Percentiles rank a stretch among this genome's conserved stretches.
Evolutionary conservation across 306 rosid genomes (phyloP).

Genomic region (Cicer yamashitae): DNA sequence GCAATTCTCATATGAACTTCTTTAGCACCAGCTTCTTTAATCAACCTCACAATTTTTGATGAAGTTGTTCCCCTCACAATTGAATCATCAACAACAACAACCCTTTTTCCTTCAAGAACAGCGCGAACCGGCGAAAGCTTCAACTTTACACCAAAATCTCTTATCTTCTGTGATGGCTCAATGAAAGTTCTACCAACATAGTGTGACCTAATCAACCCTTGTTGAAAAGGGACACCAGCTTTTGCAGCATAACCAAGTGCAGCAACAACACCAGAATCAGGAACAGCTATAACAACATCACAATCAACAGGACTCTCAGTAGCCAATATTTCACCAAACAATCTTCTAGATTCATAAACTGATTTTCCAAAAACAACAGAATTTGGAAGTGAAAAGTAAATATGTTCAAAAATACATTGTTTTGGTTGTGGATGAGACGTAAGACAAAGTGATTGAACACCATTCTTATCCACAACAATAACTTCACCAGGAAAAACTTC

Average conservation of each 20-base stretch:
- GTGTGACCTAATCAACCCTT: conserved; percentile 90
- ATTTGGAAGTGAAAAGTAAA: conserved; percentile 87
- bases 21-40: conserved; percentile 94
- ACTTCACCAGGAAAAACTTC: conserved; percentile 90
- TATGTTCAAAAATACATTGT: conserved; percentile 88
- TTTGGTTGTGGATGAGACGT: conserved; percentile 86
- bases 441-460: conserved; percentile 79
- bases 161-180: conserved; percentile 92
- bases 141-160: conserved; percentile 91
- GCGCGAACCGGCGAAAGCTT: conserved; percentile 84
- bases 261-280: conserved; percentile 96
- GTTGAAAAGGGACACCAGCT: conserved; percentile 93
- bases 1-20: conserved; percentile 99
- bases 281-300: conserved; percentile 95
- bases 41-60: conserved; percentile 85
- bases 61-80: conserved; percentile 96
- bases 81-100: conserved; percentile 97
- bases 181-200: conserved; percentile 98
- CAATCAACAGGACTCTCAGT: conserved; percentile 84
- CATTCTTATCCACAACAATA: conserved; percentile 76
- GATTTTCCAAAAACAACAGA: conserved; percentile 83
- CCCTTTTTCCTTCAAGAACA: conserved; percentile 90
- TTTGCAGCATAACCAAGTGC: conserved; percentile 96
- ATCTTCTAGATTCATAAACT: conserved; percentile 77
- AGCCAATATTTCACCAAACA: conserved; percentile 87